Evolutionary conservation across 768 basidiomycete species (phyloP), one percentile per base, ranked within the genome.

Genomic region (Auriculariales sp.): DNA sequence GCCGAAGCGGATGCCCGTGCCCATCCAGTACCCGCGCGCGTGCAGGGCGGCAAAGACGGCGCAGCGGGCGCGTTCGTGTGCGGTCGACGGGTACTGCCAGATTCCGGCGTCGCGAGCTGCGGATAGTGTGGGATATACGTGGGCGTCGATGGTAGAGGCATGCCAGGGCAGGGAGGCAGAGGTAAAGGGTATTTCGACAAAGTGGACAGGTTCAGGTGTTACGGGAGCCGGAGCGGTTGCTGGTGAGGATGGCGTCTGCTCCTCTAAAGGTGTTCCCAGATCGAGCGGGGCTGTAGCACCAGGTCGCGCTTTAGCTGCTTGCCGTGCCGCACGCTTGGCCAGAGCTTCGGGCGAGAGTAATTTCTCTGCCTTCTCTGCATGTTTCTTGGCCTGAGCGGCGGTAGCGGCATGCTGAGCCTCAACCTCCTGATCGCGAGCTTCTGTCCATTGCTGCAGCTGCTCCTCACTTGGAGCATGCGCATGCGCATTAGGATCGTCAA

Each of bases 1-100:
- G 4, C 95, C 95, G 59, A 99, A 99, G 62, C 84, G 86, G 63
- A 93, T 78, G 0, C 92, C 93, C 0, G 78, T 78, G 44, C 92
- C 92, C 77, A 95, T 75, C 62, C 77, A 95, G 61, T 82, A 81
- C 0, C 87, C 88, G 63, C 82, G 75, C 53, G 81, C 77, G 83
- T 86, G 89, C 11, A 95, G 62, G 54, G 78, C 79, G 36, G 73
- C 72, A 61, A 91, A 94, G 9, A 91, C 83, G 9, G 71, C 79
- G 54, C 86, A 91, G 49, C 79, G 72, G 10, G 91, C 88, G 3
- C 75, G 71, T 60, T 94, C 82, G 34, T 70, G 61, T 2, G 75
- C 64, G 2, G 69, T 79, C 3, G 70, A 63, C 0, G 90, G 89
- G 59, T 83, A 91, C 15, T 67, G 65, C 89, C 89, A 94, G 42